phyloP scores from a whole-genome alignment of 2,329 filamentous ascomycete genomes.

The Phialophora verrucosa region DNA sequence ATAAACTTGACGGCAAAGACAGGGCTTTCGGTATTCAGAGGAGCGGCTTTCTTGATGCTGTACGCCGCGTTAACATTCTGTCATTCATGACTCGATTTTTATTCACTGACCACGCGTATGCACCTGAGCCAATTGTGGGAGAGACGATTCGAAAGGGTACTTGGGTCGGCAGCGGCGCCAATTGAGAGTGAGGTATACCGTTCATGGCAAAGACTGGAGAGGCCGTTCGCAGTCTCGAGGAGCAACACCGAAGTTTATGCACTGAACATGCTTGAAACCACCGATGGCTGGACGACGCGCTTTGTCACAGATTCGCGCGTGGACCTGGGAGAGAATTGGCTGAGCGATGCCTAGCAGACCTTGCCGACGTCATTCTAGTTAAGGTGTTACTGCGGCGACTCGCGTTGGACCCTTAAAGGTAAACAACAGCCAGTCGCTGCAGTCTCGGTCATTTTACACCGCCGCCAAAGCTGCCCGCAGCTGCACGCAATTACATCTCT shows the following conservation, averaged over 20 bases:
- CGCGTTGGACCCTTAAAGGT: constrained; percentile 1
- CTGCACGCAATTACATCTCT: constrained; percentile 11
- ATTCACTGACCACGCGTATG: constrained; percentile 82
- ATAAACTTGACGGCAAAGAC: constrained; percentile 98
- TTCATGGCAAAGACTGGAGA: constrained; percentile 30
- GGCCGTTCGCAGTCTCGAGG: neutral
- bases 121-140: constrained; percentile 93
- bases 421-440: constrained; percentile 14
- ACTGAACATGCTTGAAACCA: neutral
- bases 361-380: constrained; percentile 21
- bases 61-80: constrained; percentile 40
- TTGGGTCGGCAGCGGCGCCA: constrained; percentile 76
- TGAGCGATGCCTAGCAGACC: neutral
- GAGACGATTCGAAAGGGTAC: constrained; percentile 94
- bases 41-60: constrained; percentile 91
- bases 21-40: constrained; percentile 69
- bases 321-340: neutral
- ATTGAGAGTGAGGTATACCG: constrained; percentile 70
- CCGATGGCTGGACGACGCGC: constrained; percentile 11
- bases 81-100: constrained; percentile 13
- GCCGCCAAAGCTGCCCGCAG: neutral
- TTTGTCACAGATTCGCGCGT: constrained; percentile 12
- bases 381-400: constrained; percentile 26
- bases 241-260: constrained; percentile 13
- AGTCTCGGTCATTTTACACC: neutral